Percentiles rank a stretch among this genome's conserved stretches.
Evolutionary conservation across 2,329 filamentous ascomycete species (phyloP).

Genomic region (Pseudocercospora musae): DNA sequence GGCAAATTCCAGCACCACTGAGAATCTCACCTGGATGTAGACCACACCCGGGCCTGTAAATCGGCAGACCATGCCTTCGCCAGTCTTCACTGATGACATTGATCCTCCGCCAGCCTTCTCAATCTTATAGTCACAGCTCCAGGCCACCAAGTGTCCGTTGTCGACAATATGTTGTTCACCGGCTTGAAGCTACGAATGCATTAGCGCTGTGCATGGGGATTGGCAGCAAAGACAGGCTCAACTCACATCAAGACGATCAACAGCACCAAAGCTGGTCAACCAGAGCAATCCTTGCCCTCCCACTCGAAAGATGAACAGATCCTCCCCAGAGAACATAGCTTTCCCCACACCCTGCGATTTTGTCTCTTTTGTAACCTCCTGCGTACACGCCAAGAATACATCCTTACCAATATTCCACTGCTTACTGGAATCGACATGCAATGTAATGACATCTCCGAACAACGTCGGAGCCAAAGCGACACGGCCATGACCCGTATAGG

Average conservation of each 20-base stretch:
- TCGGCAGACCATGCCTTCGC: slow-evolving; percentile 85
- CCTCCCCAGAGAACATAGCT: slow-evolving; percentile 88
- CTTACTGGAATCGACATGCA: slow-evolving; percentile 67
- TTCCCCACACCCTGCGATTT: slow-evolving; percentile 78
- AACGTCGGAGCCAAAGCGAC: slow-evolving; percentile 73
- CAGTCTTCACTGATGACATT: slow-evolving; percentile 74
- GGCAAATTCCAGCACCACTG: background rate
- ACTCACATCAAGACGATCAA: slow-evolving; percentile 84
- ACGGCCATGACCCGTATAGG: slow-evolving; percentile 82
- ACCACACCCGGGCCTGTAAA: slow-evolving; percentile 85
- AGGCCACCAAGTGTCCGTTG: slow-evolving; percentile 73
- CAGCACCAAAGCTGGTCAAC: slow-evolving; percentile 87
- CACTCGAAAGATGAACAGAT: slow-evolving; percentile 82
- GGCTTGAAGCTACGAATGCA: slow-evolving; percentile 41
- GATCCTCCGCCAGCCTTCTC: slow-evolving; percentile 88
- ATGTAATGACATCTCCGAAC: slow-evolving; percentile 77
- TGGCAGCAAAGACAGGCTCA: background rate
- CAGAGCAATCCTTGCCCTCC: slow-evolving; percentile 75
- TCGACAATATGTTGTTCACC: slow-evolving; percentile 73
- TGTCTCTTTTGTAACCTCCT: slow-evolving; percentile 75
- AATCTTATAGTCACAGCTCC: slow-evolving; percentile 89
- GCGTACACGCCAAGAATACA: slow-evolving; percentile 78
- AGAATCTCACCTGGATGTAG: slow-evolving; percentile 53
- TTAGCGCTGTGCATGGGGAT: background rate
- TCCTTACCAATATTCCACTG: slow-evolving; percentile 83